phyloP scores from a whole-genome alignment of 2,329 filamentous ascomycete genomes.

The Botrytis medusae region DNA sequence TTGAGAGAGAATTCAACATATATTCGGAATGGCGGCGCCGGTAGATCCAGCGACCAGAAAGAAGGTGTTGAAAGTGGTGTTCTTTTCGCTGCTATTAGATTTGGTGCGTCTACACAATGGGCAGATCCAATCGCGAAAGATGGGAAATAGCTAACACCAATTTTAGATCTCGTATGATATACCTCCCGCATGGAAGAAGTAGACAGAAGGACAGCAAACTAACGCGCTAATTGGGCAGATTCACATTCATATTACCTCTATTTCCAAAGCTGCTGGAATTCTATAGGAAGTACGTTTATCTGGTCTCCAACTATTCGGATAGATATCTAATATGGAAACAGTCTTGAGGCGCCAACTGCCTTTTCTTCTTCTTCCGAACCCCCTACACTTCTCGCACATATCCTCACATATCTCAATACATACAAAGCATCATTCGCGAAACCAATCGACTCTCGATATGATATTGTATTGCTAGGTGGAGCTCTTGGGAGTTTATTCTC shows the following conservation, averaged over 20 bases:
- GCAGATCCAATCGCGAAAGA: neutral
- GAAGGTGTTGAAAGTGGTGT: slow-evolving; percentile 81
- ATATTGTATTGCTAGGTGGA: slow-evolving; percentile 92
- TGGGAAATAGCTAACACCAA: slow-evolving; percentile 16
- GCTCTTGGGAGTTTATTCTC: slow-evolving; percentile 90
- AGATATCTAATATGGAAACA: slow-evolving; percentile 51
- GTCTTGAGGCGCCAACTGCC: slow-evolving; percentile 64
- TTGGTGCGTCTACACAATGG: slow-evolving; percentile 58
- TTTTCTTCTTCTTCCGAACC: slow-evolving; percentile 45
- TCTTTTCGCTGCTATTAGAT: slow-evolving; percentile 85
- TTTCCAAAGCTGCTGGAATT: slow-evolving; percentile 95
- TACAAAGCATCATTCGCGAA: slow-evolving; percentile 93
- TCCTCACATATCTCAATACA: slow-evolving; percentile 81
- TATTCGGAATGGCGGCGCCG: slow-evolving; percentile 35
- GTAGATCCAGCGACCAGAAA: slow-evolving; percentile 64
- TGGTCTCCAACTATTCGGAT: slow-evolving; percentile 78
- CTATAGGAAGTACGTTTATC: slow-evolving; percentile 72
- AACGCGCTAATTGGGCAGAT: slow-evolving; percentile 43
- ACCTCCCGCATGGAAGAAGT: neutral
- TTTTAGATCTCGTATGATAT: slow-evolving; percentile 23
- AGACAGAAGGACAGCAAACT: neutral
- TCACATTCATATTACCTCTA: slow-evolving; percentile 95
- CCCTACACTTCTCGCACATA: slow-evolving; percentile 72
- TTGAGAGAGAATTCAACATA: neutral
- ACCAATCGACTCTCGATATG: slow-evolving; percentile 93